phyloP scores from a whole-genome alignment of 768 basidiomycete species.

The Phylloporus rhodoxanthus region DNA sequence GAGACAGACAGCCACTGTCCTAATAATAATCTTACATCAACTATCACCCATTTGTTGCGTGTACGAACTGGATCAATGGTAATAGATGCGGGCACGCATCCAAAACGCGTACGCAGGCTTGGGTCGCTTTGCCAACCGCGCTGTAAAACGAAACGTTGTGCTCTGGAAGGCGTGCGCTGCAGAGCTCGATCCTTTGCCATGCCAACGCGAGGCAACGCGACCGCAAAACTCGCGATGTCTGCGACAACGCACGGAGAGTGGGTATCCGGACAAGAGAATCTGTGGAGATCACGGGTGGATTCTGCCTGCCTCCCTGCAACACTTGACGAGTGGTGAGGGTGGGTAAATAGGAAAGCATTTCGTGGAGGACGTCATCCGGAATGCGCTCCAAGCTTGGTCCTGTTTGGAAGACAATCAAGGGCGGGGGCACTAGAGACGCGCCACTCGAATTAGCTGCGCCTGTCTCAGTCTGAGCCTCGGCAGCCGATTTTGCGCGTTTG shows the following conservation, averaged over 20 bases:
- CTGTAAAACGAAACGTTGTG: neutral
- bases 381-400: constrained; percentile 5
- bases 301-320: neutral
- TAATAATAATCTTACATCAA: neutral
- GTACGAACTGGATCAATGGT: constrained; percentile 5
- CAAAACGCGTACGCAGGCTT: neutral
- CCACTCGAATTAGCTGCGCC: neutral
- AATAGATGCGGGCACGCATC: constrained; percentile 2
- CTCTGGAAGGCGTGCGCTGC: neutral
- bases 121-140: neutral
- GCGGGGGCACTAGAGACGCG: neutral
- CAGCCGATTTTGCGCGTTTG: neutral
- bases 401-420: neutral
- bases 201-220: constrained; percentile 12
- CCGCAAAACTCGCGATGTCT: constrained; percentile 6
- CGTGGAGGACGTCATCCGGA: constrained; percentile 10
- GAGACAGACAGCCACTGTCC: neutral
- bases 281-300: neutral
- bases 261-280: neutral
- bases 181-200: constrained; percentile 9
- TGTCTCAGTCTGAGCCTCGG: too few relatives aligned
- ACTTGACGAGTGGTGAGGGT: neutral
- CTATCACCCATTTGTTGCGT: neutral
- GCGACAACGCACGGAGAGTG: constrained; percentile 1
- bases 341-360: constrained; percentile 10